These are phyloP conservation scores for Pythium monospermum DNA, from an alignment of 352 stramenopile species.

Conservation along the genomic window DNA sequence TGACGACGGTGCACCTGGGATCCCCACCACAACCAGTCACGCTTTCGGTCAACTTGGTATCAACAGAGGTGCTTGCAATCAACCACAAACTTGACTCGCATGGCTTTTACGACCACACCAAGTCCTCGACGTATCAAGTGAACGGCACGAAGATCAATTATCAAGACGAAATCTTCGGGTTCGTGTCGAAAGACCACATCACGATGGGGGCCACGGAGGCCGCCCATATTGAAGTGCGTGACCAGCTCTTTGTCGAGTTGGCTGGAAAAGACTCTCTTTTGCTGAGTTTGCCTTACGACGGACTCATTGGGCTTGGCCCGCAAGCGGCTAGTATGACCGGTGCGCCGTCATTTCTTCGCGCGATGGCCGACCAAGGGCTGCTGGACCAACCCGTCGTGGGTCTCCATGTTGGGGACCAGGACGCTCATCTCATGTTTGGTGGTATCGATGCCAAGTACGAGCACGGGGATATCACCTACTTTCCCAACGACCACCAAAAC, in stretches of 20 bases:
- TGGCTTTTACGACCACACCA: slow-evolving; percentile 15
- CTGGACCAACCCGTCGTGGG: slow-evolving; percentile 6
- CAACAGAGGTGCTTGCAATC: not conserved
- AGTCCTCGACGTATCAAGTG: slow-evolving; percentile 13
- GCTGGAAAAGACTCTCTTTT: not conserved
- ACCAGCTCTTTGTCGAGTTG: slow-evolving; percentile 7
- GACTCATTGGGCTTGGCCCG: slow-evolving; percentile 5
- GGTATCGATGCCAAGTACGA: slow-evolving; percentile 9
- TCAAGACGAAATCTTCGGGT: slow-evolving; percentile 3
- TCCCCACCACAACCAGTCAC: slow-evolving; percentile 9
- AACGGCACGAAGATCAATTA: slow-evolving; percentile 11
- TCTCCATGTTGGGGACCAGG: not conserved
- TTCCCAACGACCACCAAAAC: not conserved
- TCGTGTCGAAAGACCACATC: slow-evolving; percentile 10
- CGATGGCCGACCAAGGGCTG: slow-evolving; percentile 6
- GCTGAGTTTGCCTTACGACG: not conserved
- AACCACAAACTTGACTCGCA: slow-evolving; percentile 6
- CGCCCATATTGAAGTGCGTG: not conserved
- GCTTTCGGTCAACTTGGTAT: slow-evolving; percentile 1
- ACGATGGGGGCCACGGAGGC: not conserved
- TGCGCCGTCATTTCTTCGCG: slow-evolving; percentile 1
- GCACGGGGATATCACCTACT: slow-evolving; percentile 3
- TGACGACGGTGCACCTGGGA: not conserved
- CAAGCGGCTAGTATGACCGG: not conserved
- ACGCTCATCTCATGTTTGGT: slow-evolving; percentile 10